phyloP scores from a whole-genome alignment of 2,329 filamentous ascomycete genomes.

The Xenosphaeropsis pyriputrescens region DNA sequence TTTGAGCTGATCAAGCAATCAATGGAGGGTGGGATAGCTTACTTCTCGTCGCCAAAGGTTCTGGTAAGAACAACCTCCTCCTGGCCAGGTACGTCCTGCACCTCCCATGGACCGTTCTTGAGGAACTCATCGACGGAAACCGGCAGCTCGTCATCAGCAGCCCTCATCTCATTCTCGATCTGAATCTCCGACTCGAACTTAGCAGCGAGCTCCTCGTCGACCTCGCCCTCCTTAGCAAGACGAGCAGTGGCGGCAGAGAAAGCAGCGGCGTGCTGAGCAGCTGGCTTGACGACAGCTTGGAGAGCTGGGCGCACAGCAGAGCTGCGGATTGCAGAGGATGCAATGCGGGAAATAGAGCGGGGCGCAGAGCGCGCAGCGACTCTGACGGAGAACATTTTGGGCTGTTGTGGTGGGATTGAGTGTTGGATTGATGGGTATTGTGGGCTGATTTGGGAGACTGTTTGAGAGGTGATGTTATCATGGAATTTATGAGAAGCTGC shows the following conservation, averaged over 20 bases:
- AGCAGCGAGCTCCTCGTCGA: constrained; percentile 65
- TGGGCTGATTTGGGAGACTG: too few species aligned
- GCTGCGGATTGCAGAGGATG: constrained; percentile 33
- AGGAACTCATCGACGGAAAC: constrained; percentile 77
- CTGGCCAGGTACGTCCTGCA: constrained; percentile 68
- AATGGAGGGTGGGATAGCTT: constrained; percentile 23
- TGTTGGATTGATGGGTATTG: too few species aligned
- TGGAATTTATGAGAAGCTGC: too few species aligned
- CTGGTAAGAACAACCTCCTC: constrained; percentile 80
- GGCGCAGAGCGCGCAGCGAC: constrained; percentile 51
- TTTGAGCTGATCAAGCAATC: too few species aligned
- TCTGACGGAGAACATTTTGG: constrained; percentile 55
- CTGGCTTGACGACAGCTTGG: constrained; percentile 14
- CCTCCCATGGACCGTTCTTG: constrained; percentile 70
- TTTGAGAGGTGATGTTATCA: too few species aligned
- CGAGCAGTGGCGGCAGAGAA: constrained; percentile 27
- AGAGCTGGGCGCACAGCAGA: constrained; percentile 21
- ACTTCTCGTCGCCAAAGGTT: constrained; percentile 80
- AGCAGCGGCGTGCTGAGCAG: constrained; percentile 12
- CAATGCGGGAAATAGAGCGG: constrained; percentile 43
- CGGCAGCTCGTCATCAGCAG: constrained; percentile 50
- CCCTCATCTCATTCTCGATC: constrained; percentile 65
- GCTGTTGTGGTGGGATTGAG: too few species aligned
- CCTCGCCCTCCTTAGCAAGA: constrained; percentile 25
- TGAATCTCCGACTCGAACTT: constrained; percentile 78